A percentile compares a stretch with the other conserved stretches of the same genome.
Conservation (phyloP, 2,329 filamentous ascomycete species). For the Penicillium griseofulvum region DNA sequence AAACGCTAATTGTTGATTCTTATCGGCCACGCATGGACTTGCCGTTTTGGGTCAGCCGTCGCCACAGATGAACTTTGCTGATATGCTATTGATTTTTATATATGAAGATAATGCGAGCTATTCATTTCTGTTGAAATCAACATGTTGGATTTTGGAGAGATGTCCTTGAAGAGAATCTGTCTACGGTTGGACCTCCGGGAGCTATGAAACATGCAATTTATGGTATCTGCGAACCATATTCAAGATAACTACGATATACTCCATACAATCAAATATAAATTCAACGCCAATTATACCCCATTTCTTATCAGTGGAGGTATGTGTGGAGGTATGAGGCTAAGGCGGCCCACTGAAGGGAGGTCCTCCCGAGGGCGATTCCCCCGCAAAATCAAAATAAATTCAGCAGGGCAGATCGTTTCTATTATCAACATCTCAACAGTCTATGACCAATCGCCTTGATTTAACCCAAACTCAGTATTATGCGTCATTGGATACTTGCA, state of each 20-base stretch:
- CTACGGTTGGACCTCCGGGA: not conserved
- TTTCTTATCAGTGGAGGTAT: constrained; percentile 8
- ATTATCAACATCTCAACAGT: constrained; percentile 15
- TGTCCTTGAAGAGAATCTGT: not conserved
- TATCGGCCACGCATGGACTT: constrained; percentile 23
- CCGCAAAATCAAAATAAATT: constrained; percentile 18
- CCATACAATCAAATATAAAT: not conserved
- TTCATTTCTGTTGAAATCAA: not conserved
- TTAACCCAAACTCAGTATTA: constrained; percentile 3
- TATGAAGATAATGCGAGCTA: too few relatives aligned
- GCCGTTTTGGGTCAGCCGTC: constrained; percentile 10
- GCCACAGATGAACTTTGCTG: constrained; percentile 11
- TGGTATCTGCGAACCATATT: not conserved
- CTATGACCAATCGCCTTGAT: constrained; percentile 20
- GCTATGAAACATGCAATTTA: not conserved
- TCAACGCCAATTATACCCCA: constrained; percentile 1
- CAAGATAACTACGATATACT: too few relatives aligned
- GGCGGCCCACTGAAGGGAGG: constrained; percentile 26
- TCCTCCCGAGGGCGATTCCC: constrained; percentile 28
- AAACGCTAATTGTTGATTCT: constrained; percentile 10
- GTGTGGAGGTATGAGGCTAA: not conserved
- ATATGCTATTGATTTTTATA: not conserved
- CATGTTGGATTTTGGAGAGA: not conserved
- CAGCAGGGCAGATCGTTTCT: constrained; percentile 15
- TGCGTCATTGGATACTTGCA: constrained; percentile 14